A percentile compares a stretch with the other conserved stretches of the same genome.
phyloP scores from a whole-genome alignment of 441 rosid genomes.

The Isatis lusitanica region DNA sequence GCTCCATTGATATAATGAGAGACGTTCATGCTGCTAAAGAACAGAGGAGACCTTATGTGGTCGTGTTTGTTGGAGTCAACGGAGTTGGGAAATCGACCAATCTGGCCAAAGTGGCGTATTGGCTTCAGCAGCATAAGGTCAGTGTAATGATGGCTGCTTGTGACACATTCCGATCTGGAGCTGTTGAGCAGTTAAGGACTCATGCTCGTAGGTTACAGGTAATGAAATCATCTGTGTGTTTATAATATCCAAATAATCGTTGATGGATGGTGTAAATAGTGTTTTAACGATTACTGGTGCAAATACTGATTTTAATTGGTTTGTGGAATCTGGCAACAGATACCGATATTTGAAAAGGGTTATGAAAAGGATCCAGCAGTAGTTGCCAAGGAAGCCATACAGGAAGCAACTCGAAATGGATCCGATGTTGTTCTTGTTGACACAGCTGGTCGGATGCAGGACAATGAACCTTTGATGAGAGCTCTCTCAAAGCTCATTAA shows the following conservation, averaged over 20 bases:
- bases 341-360: slow-evolving; percentile 96
- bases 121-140: slow-evolving; percentile 92
- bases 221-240: neutral
- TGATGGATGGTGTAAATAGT: neutral
- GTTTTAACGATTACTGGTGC: neutral
- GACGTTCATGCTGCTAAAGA: slow-evolving; percentile 93
- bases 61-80: slow-evolving; percentile 96
- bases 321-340: slow-evolving; percentile 41
- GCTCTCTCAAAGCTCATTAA: slow-evolving; percentile 89
- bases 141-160: slow-evolving; percentile 99
- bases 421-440: slow-evolving; percentile 97
- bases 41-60: slow-evolving; percentile 84
- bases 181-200: slow-evolving; percentile 94
- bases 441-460: slow-evolving; percentile 99
- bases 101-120: slow-evolving; percentile 96
- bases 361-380: slow-evolving; percentile 97
- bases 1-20: slow-evolving; percentile 91
- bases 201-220: slow-evolving; percentile 99
- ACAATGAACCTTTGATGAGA: slow-evolving; percentile 96
- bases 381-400: slow-evolving; percentile 97
- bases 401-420: slow-evolving; percentile 80
- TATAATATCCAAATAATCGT: neutral
- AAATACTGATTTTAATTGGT: neutral
- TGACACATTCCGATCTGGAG: slow-evolving; percentile 97
- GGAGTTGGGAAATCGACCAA: slow-evolving; percentile 99